Evolutionary conservation across 208 protist species (phyloP).

Genomic region (Herpetomonas tarakana): DNA sequence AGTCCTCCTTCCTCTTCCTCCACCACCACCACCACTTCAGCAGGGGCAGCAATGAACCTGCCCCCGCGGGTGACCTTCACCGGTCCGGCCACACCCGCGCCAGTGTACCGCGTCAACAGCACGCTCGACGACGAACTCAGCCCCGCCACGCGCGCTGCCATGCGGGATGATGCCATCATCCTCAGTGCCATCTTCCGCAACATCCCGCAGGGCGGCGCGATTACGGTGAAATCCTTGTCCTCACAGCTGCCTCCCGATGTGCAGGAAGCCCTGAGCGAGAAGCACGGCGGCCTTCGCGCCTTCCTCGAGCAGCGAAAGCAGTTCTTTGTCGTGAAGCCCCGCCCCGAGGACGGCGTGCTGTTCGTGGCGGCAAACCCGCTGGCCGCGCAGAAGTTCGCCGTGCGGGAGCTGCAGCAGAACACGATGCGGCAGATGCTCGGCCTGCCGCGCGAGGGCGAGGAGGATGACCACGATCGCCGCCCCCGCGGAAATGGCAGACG

Average conservation of each 20-base stretch:
- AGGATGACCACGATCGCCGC: background rate
- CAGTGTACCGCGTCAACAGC: conserved; percentile 22
- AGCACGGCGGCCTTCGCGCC: conserved; percentile 54
- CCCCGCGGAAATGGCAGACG: conserved; percentile 9
- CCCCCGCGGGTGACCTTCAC: too few relatives aligned
- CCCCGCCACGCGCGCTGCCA: conserved; percentile 38
- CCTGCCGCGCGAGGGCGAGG: conserved; percentile 13
- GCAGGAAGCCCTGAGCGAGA: conserved; percentile 77
- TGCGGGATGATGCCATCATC: conserved; percentile 67
- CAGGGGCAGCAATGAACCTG: too few relatives aligned
- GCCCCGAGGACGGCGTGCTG: conserved; percentile 42
- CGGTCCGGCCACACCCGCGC: background rate
- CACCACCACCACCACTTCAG: too few relatives aligned
- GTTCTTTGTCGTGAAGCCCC: conserved; percentile 58
- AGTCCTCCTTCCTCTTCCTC: background rate
- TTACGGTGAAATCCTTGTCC: conserved; percentile 66
- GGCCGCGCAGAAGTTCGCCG: conserved; percentile 47
- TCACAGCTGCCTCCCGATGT: conserved; percentile 42
- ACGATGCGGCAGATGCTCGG: conserved; percentile 82
- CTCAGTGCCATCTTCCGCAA: conserved; percentile 49
- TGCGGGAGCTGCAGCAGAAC: conserved; percentile 43
- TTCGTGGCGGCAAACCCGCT: conserved; percentile 70
- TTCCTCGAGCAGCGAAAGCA: conserved; percentile 78
- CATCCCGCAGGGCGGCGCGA: conserved; percentile 53
- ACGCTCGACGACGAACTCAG: conserved; percentile 60